These are phyloP conservation scores for Colletotrichum lini DNA, from an alignment of 2,329 filamentous ascomycete species.

Conservation along the genomic window DNA sequence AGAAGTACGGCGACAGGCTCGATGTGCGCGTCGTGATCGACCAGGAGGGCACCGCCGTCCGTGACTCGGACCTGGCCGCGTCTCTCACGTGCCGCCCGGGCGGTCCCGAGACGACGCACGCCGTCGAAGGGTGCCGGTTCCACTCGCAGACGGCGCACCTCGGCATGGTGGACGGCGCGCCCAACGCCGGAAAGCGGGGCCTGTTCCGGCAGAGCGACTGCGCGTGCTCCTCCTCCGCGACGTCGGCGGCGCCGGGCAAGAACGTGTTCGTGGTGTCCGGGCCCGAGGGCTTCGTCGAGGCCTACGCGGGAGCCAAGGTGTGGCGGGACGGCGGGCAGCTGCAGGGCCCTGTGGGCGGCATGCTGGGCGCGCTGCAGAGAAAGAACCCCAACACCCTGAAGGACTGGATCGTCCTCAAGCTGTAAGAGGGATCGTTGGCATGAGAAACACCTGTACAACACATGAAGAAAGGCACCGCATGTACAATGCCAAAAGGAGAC, in stretches of 20 bases:
- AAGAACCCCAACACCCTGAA: slow-evolving; percentile 53
- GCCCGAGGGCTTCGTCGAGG: slow-evolving; percentile 88
- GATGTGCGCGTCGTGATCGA: slow-evolving; percentile 85
- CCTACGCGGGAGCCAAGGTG: slow-evolving; percentile 84
- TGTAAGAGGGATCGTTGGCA: slow-evolving; percentile 3
- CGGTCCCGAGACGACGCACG: slow-evolving; percentile 44
- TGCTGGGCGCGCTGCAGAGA: slow-evolving; percentile 73
- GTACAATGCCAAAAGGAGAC: background rate
- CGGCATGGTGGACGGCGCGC: slow-evolving; percentile 43
- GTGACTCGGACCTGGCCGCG: slow-evolving; percentile 62
- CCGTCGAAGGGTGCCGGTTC: slow-evolving; percentile 46
- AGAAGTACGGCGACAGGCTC: slow-evolving; percentile 68
- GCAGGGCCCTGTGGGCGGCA: slow-evolving; percentile 81
- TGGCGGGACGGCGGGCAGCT: slow-evolving; percentile 81
- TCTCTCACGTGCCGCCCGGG: slow-evolving; percentile 45
- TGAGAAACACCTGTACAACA: background rate
- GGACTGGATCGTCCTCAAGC: slow-evolving; percentile 69
- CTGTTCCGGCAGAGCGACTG: slow-evolving; percentile 40
- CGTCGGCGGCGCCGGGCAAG: slow-evolving; percentile 57
- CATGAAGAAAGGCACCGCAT: background rate
- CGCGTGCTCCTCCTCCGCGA: slow-evolving; percentile 45
- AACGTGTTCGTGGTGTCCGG: slow-evolving; percentile 89
- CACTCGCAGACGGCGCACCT: slow-evolving; percentile 48
- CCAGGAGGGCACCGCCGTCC: slow-evolving; percentile 79
- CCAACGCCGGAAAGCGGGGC: slow-evolving; percentile 32